Evolutionary conservation across 257 asterid species (phyloP).

Genomic region (Petunia secreta): DNA sequence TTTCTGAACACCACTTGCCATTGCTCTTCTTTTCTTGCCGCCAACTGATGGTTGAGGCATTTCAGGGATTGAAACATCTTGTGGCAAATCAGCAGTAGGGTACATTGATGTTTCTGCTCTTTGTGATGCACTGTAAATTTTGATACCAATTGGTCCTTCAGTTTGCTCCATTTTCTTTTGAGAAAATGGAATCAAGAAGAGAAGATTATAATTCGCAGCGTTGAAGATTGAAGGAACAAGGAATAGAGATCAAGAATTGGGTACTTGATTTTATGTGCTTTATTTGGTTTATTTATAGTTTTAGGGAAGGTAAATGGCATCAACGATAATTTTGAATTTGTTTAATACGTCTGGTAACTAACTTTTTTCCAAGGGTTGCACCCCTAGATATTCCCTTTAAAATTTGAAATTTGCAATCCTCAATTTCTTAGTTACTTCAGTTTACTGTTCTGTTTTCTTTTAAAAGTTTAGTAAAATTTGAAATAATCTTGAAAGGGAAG

Average conservation of each 20-base stretch:
- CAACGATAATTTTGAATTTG: background rate
- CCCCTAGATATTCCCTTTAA: too few relatives aligned
- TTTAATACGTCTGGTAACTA: background rate
- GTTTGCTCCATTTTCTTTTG: constrained; percentile 51
- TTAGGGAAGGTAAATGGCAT: background rate
- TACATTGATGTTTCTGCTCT: constrained; percentile 42
- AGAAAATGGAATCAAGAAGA: background rate
- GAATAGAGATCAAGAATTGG: background rate
- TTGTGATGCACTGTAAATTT: constrained; percentile 62
- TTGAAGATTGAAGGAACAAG: background rate
- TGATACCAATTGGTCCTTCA: constrained; percentile 54
- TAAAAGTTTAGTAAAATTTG: too few relatives aligned
- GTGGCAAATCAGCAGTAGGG: constrained; percentile 18
- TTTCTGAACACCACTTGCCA: constrained; percentile 85
- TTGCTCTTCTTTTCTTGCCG: constrained; percentile 54
- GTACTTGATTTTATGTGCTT: background rate
- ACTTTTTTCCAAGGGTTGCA: background rate
- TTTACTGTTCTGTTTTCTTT: too few relatives aligned
- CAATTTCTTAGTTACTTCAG: too few relatives aligned
- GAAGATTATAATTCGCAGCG: too few relatives aligned
- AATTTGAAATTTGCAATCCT: too few relatives aligned
- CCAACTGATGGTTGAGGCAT: constrained; percentile 30
- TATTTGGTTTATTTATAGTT: background rate
- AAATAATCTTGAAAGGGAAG: too few relatives aligned
- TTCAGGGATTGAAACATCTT: background rate